A percentile compares a stretch with the other conserved stretches of the same genome.
phyloP scores from a whole-genome alignment of 345 rosid genomes.

The Isatis tinctoria region DNA sequence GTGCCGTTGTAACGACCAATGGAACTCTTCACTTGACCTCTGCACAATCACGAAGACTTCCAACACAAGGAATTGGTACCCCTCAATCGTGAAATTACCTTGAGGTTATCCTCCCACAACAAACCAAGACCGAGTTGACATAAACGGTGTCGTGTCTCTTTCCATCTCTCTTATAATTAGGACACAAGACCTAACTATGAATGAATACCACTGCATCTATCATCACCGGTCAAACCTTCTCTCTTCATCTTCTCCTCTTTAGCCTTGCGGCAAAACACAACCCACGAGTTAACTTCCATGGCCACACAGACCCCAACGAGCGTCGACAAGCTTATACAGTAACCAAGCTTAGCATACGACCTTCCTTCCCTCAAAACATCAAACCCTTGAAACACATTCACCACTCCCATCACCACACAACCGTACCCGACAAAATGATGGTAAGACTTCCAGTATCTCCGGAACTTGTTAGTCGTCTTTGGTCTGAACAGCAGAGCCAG shows the following conservation, averaged over 20 bases:
- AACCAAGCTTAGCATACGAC: slow-evolving; percentile 65
- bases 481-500: slow-evolving; percentile 83
- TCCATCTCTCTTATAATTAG: slow-evolving; percentile 8
- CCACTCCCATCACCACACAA: slow-evolving; percentile 88
- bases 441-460: slow-evolving; percentile 96
- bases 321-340: slow-evolving; percentile 71
- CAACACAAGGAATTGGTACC: too few species aligned
- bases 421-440: slow-evolving; percentile 94
- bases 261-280: slow-evolving; percentile 82
- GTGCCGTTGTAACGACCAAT: too few species aligned
- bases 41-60: too few species aligned
- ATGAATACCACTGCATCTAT: slow-evolving; percentile 26
- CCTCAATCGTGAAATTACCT: too few species aligned
- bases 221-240: slow-evolving; percentile 47
- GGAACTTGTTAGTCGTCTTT: slow-evolving; percentile 71
- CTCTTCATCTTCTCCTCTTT: slow-evolving; percentile 90
- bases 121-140: too few species aligned
- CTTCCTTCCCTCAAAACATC: slow-evolving; percentile 77
- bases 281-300: slow-evolving; percentile 94
- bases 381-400: slow-evolving; percentile 93
- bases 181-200: slow-evolving; percentile 24
- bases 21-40: too few species aligned
- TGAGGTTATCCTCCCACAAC: too few species aligned
- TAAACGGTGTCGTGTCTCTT: too few species aligned
- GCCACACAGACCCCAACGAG: slow-evolving; percentile 75